Evolutionary conservation across 805 yeast species (phyloP), one percentile per base, ranked within the genome.

Genomic region (Lipomyces oligophaga): DNA sequence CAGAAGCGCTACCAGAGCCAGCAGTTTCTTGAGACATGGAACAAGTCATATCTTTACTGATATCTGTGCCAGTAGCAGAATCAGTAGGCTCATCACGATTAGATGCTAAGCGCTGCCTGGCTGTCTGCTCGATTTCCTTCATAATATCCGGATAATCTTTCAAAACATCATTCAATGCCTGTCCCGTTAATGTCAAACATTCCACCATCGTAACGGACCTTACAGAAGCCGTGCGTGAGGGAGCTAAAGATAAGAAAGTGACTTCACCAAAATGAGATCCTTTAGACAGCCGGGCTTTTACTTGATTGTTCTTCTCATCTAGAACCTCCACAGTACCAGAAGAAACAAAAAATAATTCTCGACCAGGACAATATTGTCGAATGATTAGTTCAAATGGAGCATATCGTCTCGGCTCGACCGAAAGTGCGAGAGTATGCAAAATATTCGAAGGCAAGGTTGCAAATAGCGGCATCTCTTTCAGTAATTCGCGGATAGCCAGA

Each of bases 201-300:
- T 81, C 85, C 20, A 79, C 77, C 16, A 74, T 70, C 3, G 79
- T 68, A 10, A 80, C 75, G 0, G 87, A 72, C 49, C 88, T 69
- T 27, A 83, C 79, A 47, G 77, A 77, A 0, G 88, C 89, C 34
- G 80, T 74, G 54, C 89, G 65, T 5, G 37, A 38, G 1, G 58
- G 62, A 41, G 46, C 59, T 35, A 55, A 71, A 3, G 77, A 67
- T 34, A 83, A 63, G 56, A 83, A 83, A 0, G 85, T 76, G 81
- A 83, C 80, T 62, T 83, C 90, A 19, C 93, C 93, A 65, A 83
- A 82, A 63, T 80, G 82, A 27, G 79, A 74, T 18, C 84, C 85
- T 13, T 77, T 64, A 1, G 77, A 73, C 21, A 84, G 65, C 47
- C 85, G 70, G 3, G 85, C 87, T 31, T 79, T 61, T 1, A 74